Evolutionary conservation across 345 rosid genomes (phyloP), one percentile per base, ranked within the genome.

Genomic region (Arabis alpina): DNA sequence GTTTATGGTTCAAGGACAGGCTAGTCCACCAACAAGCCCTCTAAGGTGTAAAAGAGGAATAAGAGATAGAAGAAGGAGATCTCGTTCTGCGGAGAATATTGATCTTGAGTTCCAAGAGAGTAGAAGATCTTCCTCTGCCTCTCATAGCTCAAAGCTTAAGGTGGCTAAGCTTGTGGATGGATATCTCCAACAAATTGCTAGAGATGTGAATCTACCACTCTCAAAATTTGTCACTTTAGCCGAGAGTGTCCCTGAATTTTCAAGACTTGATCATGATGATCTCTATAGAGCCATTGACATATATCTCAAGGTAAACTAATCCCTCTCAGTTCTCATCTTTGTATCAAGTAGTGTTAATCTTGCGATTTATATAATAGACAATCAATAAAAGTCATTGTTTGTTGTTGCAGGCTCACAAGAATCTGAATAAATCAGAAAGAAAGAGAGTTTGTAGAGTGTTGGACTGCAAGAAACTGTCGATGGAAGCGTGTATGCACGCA

Each of bases 401-500:
- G 14, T 51, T 50, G 13, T 45, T 71, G 8, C 71, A 91, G 99
- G 84, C 93, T 66, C 99, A 94, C 77, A 85, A 85, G 25, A 87
- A 83, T 61, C 79, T 94, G 54, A 91, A 68, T 83, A 94, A 91
- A 86, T 81, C 85, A 32, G 96, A 94, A 61, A 78, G 99, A 53
- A 94, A 94, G 71, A 84, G 91, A 62, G 44, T 89, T 44, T 94
- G 99, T 42, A 80, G 96, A 71, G 77, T 85, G 13, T 81, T 94
- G 15, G 87, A 94, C 87, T 94, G 99, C 89, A 94, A 87, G 83
- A 94, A 89, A 69, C 89, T 94, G 4, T 88, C 99, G 3, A 83
- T 89, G 76, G 96, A 91, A 72, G 97, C 96, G 28, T 94, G 99
- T 80, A 91, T 91, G 97, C 99, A 94, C 55, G 97, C 99, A 0